Evolutionary conservation across 1,284 basidiomycete species (phyloP), one percentile per base, ranked within the genome.

Genomic region (Melampsora larici-populina): DNA sequence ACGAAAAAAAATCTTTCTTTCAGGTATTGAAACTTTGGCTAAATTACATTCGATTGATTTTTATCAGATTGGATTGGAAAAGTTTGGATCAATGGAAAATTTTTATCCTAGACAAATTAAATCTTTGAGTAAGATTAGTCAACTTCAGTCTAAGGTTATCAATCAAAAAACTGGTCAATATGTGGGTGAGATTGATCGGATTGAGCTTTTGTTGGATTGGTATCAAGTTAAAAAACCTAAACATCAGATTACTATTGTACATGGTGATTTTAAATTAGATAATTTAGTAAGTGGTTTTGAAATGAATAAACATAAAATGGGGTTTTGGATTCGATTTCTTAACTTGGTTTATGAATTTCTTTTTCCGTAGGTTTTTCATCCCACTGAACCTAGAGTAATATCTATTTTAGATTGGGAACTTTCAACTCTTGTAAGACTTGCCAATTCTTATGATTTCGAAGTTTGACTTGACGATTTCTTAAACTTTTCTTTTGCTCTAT

Each of bases 341-440:
- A 1, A n/a, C 51, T 40, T 40, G 9, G 17, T 51, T 17, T 13
- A 1, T 21, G 11, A 31, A 26, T 73, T 55, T 40, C 15, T 36
- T 43, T 18, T n/a, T 6, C 1, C 15, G 7, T 74, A 82, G 80
- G 89, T 98, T 79, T 98, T 94, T 85, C 94, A 97, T 82, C 91
- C 92, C 0, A 94, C 90, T 1, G 90, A 97, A 84, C 92, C 94
- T 78, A 86, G 89, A 64, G 94, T 98, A 1, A 94, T 98, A 81
- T 95, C 93, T 1, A 93, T 98, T 62, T 85, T 98, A 67, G 95
- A 98, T 83, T 98, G 95, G 95, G 95, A 98, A 83, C 86, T 98
- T 51, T 95, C 92, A 81, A 98, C 96, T 0, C 87, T 97, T 21
- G 93, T 93, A 90, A 92, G 82, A 62, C 87, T 84, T 55, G 55